phyloP scores from a whole-genome alignment of 768 basidiomycete species.

The Phylloporus sp. region DNA sequence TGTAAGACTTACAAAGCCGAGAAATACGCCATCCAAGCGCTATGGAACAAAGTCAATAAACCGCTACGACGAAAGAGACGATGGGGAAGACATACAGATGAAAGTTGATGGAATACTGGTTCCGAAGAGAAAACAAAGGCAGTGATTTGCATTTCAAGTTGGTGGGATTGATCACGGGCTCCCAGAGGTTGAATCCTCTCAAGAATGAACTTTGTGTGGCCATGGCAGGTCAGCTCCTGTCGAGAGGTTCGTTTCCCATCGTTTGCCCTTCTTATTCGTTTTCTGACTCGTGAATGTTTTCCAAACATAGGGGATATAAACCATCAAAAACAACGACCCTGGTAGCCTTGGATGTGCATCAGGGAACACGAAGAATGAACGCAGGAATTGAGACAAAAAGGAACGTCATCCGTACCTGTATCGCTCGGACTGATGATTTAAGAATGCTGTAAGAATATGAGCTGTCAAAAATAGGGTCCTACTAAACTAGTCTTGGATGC shows the following conservation, averaged over 20 bases:
- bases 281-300: not conserved
- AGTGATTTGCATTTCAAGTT: constrained; percentile 52
- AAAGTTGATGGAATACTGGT: constrained; percentile 47
- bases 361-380: too few relatives aligned
- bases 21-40: constrained; percentile 43
- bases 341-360: too few relatives aligned
- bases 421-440: too few relatives aligned
- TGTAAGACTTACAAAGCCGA: constrained; percentile 38
- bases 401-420: too few relatives aligned
- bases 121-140: constrained; percentile 46
- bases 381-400: too few relatives aligned
- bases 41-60: constrained; percentile 13
- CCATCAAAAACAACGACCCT: too few relatives aligned
- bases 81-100: constrained; percentile 38
- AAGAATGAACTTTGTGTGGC: not conserved
- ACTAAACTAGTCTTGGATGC: not conserved
- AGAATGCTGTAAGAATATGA: too few relatives aligned
- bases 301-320: too few relatives aligned
- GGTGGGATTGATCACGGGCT: constrained; percentile 39
- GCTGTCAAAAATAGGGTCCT: not conserved
- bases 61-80: not conserved
- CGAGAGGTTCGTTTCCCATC: not conserved
- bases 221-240: constrained; percentile 10
- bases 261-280: not conserved
- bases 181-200: constrained; percentile 4